Conservation (phyloP, 1,284 basidiomycete species). For the Earliella scabrosa region DNA sequence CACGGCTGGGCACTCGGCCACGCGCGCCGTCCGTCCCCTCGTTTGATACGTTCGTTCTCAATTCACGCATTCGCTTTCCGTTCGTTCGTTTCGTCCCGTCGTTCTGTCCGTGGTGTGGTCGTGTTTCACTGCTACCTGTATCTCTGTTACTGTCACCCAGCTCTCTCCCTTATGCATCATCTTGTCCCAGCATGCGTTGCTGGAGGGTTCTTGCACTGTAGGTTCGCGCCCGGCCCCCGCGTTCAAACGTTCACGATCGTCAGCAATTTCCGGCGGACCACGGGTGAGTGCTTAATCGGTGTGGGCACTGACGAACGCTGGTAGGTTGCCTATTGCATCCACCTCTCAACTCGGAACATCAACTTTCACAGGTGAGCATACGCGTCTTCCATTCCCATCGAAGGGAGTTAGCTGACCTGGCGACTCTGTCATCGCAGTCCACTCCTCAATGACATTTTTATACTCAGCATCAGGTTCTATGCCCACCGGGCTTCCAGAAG, state of each 20-base stretch:
- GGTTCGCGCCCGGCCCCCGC: background rate
- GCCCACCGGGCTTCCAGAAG: too few species aligned
- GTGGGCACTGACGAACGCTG: background rate
- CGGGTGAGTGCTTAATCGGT: background rate
- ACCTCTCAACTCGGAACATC: too few species aligned
- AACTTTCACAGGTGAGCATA: too few species aligned
- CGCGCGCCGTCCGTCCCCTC: too few species aligned
- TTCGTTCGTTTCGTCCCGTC: too few species aligned
- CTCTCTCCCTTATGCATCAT: background rate
- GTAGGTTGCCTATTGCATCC: background rate
- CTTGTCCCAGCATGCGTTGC: background rate
- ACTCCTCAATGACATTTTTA: too few species aligned
- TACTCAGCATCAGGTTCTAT: too few species aligned
- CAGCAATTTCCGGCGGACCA: too few species aligned
- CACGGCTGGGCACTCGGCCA: constrained; percentile 10
- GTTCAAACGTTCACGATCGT: background rate
- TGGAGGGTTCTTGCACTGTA: background rate
- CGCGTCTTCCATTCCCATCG: background rate
- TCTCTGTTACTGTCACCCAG: background rate
- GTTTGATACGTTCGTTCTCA: constrained; percentile 4
- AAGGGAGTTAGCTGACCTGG: background rate
- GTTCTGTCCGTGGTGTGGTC: too few species aligned
- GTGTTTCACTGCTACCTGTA: constrained; percentile 12
- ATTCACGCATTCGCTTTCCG: constrained; percentile 1
- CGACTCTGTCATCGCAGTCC: too few species aligned